Conservation (phyloP, 208 protist genomes). For the Crithidia brevicula region DNA sequence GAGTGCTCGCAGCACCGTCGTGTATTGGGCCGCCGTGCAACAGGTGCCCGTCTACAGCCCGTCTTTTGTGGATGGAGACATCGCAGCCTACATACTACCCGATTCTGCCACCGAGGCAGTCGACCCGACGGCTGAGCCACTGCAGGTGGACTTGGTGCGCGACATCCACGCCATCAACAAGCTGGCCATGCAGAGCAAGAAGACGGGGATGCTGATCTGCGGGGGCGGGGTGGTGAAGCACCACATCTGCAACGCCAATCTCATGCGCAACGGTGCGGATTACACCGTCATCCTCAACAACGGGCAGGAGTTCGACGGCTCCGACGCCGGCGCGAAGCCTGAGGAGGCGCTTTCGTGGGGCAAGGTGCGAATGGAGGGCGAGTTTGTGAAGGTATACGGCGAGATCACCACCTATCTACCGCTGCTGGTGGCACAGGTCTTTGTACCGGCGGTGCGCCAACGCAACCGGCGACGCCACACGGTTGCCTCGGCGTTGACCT, state of each 20-base stretch:
- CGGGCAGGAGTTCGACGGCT: slow-evolving; percentile 98
- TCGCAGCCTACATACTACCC: slow-evolving; percentile 61
- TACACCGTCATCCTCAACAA: slow-evolving; percentile 98
- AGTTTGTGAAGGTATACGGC: slow-evolving; percentile 97
- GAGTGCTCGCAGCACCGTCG: slow-evolving; percentile 58
- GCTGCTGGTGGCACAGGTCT: slow-evolving; percentile 96
- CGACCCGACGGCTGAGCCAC: not conserved
- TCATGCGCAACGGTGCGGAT: slow-evolving; percentile 99
- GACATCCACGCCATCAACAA: slow-evolving; percentile 98
- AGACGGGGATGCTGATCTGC: slow-evolving; percentile 98
- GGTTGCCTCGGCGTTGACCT: slow-evolving; percentile 6
- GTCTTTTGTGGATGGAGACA: slow-evolving; percentile 82
- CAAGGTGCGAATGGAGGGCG: slow-evolving; percentile 96
- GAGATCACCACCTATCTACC: slow-evolving; percentile 98
- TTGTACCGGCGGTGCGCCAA: slow-evolving; percentile 76
- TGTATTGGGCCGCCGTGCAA: slow-evolving; percentile 84
- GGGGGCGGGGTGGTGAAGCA: slow-evolving; percentile 99
- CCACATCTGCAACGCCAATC: slow-evolving; percentile 99
- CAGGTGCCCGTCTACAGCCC: slow-evolving; percentile 85
- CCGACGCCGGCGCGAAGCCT: slow-evolving; percentile 97
- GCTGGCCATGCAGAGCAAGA: slow-evolving; percentile 91
- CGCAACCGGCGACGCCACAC: not conserved
- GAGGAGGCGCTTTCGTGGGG: slow-evolving; percentile 99
- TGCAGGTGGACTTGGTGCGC: slow-evolving; percentile 83
- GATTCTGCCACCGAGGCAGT: not conserved